Base-by-base conservation (phyloP, 2,329 filamentous ascomycete species). In the Claviceps sp. region DNA sequence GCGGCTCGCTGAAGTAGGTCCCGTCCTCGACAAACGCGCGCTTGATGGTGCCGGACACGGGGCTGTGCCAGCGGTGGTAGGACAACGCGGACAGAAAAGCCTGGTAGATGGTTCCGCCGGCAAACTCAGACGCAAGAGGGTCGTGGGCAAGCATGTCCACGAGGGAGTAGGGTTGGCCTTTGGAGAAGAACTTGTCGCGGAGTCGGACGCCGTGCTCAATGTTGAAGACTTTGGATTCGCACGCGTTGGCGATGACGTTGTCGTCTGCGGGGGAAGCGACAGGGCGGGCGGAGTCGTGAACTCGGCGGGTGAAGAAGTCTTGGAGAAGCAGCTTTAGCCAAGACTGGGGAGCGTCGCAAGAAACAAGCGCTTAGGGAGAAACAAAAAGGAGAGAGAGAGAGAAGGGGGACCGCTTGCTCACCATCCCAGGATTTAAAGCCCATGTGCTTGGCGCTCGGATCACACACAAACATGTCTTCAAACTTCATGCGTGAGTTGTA, bases 11-110 rank as follows among this genome's bases (percentile, higher is more conserved):
- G 59, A 82, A 87, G 65, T 86, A 88, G 0, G 82, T 84, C 1
- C 84, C 84, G 22, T 80, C 74, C 4, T 77, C 63, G 0, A 82
- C 71, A 53, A 76, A 81, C 0, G 76, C 75, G 51, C 78, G 77
- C 46, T 71, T 69, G 16, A 87, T 67, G 5, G 63, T 80, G 0
- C 84, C 84, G 5, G 70, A 75, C 0, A 87, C 75, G n/a, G 84
- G 84, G 0, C 78, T 64, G 65, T 87, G 82, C 84, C 84, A 87
- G 26, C 84, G 75, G 64, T 87, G 84, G 63, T 88, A 87, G 44
- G 77, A 82, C 50, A 85, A 66, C 0, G 81, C 78, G 7, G 75
- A 81, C 3, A 88, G 67, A 61, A 85, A 87, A 0, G 82, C 84
- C 60, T 88, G 84, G 63, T 86, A 87, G 30, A 87, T 70, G 0